These are phyloP conservation scores for Choricystis sp. DNA, from an alignment of 139 green algal genomes.

Conservation along the genomic window DNA sequence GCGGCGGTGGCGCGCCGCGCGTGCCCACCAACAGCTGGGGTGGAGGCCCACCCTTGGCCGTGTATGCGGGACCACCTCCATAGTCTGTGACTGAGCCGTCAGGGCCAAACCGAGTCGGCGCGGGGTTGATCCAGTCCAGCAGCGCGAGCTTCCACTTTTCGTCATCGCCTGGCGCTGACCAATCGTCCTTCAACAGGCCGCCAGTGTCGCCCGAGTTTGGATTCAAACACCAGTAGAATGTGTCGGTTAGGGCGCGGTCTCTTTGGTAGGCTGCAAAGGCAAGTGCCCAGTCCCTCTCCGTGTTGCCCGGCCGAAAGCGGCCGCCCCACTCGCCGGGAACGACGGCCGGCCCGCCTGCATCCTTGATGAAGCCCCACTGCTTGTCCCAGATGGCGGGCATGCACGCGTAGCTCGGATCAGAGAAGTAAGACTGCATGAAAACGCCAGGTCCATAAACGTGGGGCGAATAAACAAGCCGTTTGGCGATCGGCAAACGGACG, in stretches of 20 bases:
- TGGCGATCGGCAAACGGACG: slow-evolving; percentile 3
- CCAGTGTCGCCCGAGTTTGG: slow-evolving; percentile 15
- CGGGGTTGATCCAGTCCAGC: neutral
- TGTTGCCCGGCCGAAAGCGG: neutral
- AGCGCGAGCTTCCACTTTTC: neutral
- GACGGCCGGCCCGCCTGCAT: slow-evolving; percentile 6
- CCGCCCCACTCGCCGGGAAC: slow-evolving; percentile 18
- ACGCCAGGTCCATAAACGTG: slow-evolving; percentile 23
- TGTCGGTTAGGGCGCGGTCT: slow-evolving; percentile 8
- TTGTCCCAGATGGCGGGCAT: slow-evolving; percentile 8
- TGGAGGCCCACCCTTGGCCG: no score
- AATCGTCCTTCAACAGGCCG: slow-evolving; percentile 3
- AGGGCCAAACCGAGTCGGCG: neutral
- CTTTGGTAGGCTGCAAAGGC: slow-evolving; percentile 8
- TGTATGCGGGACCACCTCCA: no score
- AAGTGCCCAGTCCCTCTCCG: slow-evolving; percentile 8
- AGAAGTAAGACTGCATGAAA: neutral
- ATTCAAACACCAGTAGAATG: slow-evolving; percentile 20
- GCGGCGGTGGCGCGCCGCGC: no score
- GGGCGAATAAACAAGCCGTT: slow-evolving; percentile 17
- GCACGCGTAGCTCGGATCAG: slow-evolving; percentile 4
- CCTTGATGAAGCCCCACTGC: slow-evolving; percentile 6
- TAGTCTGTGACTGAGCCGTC: no score
- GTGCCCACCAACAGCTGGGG: neutral
- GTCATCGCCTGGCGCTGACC: neutral